These are phyloP conservation scores for Citrullus mucosospermus DNA, from an alignment of 306 rosid species.

Conservation along the genomic window DNA sequence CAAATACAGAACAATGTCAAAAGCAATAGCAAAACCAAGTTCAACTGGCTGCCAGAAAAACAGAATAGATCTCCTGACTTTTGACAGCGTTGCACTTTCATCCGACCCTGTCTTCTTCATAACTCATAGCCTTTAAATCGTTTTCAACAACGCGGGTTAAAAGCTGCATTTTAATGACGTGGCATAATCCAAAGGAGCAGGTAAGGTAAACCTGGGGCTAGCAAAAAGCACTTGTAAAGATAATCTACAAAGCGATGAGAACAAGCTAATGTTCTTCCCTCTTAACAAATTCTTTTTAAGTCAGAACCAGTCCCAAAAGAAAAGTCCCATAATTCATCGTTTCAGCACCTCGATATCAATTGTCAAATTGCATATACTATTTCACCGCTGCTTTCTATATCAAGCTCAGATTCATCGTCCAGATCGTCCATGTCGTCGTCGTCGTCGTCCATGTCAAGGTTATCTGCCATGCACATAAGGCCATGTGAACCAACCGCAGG, in stretches of 20 bases:
- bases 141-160: background rate
- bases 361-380: conserved; percentile 72
- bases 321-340: background rate
- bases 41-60: background rate
- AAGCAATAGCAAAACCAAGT: conserved; percentile 5
- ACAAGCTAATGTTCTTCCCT: background rate
- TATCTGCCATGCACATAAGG: conserved; percentile 31
- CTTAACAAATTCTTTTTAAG: background rate
- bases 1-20: background rate
- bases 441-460: conserved; percentile 47
- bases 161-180: background rate
- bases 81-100: background rate
- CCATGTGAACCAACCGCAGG: conserved; percentile 58
- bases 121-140: background rate
- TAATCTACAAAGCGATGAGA: background rate
- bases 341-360: background rate
- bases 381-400: conserved; percentile 87
- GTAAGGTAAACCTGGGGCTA: background rate
- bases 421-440: conserved; percentile 66
- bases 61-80: background rate
- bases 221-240: background rate
- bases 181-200: conserved; percentile 3
- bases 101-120: background rate
- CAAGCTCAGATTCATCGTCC: conserved; percentile 72
- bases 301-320: conserved; percentile 1